These are phyloP conservation scores for Pleoardoris graminearum DNA, from an alignment of 2,329 filamentous ascomycete species.

Conservation along the genomic window DNA sequence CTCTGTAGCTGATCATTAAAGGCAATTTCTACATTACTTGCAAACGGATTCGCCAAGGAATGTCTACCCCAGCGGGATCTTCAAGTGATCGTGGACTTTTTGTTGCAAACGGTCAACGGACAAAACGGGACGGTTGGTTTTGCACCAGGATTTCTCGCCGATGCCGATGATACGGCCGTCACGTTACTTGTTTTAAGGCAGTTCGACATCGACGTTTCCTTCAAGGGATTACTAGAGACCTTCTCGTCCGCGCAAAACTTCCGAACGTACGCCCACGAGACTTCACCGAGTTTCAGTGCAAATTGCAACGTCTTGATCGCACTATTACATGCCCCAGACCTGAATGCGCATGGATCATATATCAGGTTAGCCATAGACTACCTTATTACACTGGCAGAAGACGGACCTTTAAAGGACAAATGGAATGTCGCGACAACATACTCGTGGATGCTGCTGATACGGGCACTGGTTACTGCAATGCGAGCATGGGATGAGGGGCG, in stretches of 20 bases:
- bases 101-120: not conserved
- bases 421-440: conserved; percentile 17
- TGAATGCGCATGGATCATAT: not conserved
- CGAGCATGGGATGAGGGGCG: not conserved
- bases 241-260: conserved; percentile 39
- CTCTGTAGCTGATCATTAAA: not conserved
- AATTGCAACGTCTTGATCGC: conserved; percentile 44
- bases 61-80: not conserved
- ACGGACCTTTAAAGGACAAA: conserved; percentile 10
- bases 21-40: not conserved
- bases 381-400: conserved; percentile 1
- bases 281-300: conserved; percentile 40
- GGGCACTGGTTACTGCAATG: conserved; percentile 5
- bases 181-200: conserved; percentile 5
- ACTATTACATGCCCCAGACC: conserved; percentile 19
- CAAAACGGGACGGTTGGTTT: conserved; percentile 13
- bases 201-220: conserved; percentile 5
- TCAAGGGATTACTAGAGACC: conserved; percentile 15
- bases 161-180: conserved; percentile 37
- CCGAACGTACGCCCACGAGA: conserved; percentile 36
- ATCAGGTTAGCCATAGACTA: conserved; percentile 11
- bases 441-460: conserved; percentile 12
- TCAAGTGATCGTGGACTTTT: conserved; percentile 1
- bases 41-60: not conserved
- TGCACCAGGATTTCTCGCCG: conserved; percentile 14